Conservation (phyloP, 176 grass and related monocot species). For the Paspalum notatum region DNA sequence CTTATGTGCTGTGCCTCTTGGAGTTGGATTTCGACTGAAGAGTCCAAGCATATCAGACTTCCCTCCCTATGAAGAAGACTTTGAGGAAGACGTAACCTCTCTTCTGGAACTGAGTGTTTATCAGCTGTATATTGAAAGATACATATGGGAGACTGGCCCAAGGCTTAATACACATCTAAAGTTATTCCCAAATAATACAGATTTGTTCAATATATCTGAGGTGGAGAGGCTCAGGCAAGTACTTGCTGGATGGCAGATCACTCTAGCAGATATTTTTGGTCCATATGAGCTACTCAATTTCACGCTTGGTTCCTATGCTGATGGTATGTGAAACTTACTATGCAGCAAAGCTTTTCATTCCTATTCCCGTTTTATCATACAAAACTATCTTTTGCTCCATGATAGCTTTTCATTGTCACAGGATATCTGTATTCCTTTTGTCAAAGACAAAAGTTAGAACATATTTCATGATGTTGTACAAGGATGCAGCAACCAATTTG, state of each 20-base stretch:
- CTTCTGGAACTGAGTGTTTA: constrained; percentile 50
- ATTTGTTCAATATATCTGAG: constrained; percentile 65
- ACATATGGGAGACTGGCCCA: constrained; percentile 71
- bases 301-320: constrained; percentile 63
- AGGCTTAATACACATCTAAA: constrained; percentile 83
- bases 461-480: not conserved
- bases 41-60: constrained; percentile 88
- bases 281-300: constrained; percentile 97
- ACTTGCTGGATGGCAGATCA: constrained; percentile 84
- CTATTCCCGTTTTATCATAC: not conserved
- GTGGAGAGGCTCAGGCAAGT: constrained; percentile 46
- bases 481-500: not conserved
- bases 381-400: no score
- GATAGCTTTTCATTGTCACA: not conserved
- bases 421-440: constrained; percentile 9
- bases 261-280: constrained; percentile 75
- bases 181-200: constrained; percentile 72
- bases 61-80: constrained; percentile 61
- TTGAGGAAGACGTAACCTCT: constrained; percentile 55
- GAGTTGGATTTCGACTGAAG: constrained; percentile 85
- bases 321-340: constrained; percentile 56
- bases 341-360: not conserved
- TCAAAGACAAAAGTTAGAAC: not conserved
- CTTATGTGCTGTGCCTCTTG: constrained; percentile 65
- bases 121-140: constrained; percentile 71